phyloP scores from a whole-genome alignment of 2,329 filamentous ascomycete genomes.

The Pseudocercospora eumusae region DNA sequence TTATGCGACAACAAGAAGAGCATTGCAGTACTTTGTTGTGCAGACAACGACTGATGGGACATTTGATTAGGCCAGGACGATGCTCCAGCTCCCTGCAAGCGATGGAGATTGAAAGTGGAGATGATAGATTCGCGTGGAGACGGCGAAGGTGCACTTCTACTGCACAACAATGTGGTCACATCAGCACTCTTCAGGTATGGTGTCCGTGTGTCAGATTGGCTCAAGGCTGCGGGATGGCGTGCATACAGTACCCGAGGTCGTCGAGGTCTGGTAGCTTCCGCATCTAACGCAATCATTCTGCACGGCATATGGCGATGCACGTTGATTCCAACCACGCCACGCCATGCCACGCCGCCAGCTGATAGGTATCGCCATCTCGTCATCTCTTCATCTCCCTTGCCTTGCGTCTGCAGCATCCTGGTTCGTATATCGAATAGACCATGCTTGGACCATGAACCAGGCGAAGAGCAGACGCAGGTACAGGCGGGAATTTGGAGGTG shows the following conservation, averaged over 20 bases:
- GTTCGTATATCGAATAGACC: conserved; percentile 3
- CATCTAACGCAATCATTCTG: too few relatives aligned
- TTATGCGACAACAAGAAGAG: not conserved
- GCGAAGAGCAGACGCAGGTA: conserved; percentile 24
- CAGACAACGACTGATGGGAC: not conserved
- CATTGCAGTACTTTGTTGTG: not conserved
- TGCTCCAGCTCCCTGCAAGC: not conserved
- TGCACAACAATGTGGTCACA: conserved; percentile 19
- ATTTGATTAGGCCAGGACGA: not conserved
- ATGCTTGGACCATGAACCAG: conserved; percentile 16
- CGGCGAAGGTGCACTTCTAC: conserved; percentile 10
- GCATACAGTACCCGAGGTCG: not conserved
- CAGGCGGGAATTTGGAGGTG: conserved; percentile 13
- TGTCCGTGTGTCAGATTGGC: too few relatives aligned
- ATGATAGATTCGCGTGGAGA: not conserved
- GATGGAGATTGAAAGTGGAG: not conserved
- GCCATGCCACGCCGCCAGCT: too few relatives aligned
- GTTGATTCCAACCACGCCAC: conserved; percentile 25
- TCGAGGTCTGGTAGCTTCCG: not conserved
- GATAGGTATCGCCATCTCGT: too few relatives aligned
- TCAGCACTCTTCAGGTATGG: too few relatives aligned
- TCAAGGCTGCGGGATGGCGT: conserved; percentile 13
- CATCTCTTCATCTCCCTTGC: not conserved
- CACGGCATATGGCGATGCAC: too few relatives aligned
- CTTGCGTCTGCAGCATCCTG: conserved; percentile 2